Conservation (phyloP, 768 basidiomycete genomes). For the Thelephora ganbajun region DNA sequence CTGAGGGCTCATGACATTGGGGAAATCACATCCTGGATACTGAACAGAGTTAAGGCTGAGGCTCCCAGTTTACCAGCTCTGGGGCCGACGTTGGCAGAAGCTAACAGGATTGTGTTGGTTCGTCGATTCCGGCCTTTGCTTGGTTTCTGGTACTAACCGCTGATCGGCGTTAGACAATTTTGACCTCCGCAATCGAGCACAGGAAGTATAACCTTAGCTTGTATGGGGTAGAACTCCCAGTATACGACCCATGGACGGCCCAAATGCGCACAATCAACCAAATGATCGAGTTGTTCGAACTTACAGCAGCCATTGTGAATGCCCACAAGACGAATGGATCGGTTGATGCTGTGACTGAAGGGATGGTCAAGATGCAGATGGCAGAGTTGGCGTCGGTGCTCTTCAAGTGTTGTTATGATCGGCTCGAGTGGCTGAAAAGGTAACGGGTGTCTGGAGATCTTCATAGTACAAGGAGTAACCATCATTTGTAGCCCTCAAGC, state of each 20-base stretch:
- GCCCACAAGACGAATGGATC: conserved; percentile 16
- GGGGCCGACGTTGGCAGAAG: conserved; percentile 40
- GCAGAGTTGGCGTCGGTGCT: conserved; percentile 50
- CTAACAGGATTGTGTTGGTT: conserved; percentile 59
- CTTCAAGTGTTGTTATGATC: conserved; percentile 55
- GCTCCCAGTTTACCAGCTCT: conserved; percentile 18
- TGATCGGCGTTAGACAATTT: conserved; percentile 37
- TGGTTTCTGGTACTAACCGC: not conserved
- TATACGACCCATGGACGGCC: conserved; percentile 79
- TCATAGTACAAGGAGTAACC: not conserved
- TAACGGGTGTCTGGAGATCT: conserved; percentile 10
- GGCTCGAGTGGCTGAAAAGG: conserved; percentile 58
- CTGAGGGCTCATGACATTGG: conserved; percentile 53
- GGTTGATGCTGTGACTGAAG: conserved; percentile 15
- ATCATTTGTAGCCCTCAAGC: conserved; percentile 27
- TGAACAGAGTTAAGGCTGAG: not conserved
- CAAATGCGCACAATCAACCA: conserved; percentile 51
- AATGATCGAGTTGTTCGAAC: conserved; percentile 56
- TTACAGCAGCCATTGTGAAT: conserved; percentile 38
- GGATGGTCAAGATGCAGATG: conserved; percentile 37
- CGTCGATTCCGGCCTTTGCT: conserved; percentile 11
- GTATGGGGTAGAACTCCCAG: conserved; percentile 65
- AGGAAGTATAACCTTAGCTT: conserved; percentile 55
- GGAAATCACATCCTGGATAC: conserved; percentile 35
- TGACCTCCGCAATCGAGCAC: conserved; percentile 62